These are phyloP conservation scores for Aureobasidium sp. DNA, from an alignment of 2,329 filamentous ascomycete genomes.

Conservation along the genomic window DNA sequence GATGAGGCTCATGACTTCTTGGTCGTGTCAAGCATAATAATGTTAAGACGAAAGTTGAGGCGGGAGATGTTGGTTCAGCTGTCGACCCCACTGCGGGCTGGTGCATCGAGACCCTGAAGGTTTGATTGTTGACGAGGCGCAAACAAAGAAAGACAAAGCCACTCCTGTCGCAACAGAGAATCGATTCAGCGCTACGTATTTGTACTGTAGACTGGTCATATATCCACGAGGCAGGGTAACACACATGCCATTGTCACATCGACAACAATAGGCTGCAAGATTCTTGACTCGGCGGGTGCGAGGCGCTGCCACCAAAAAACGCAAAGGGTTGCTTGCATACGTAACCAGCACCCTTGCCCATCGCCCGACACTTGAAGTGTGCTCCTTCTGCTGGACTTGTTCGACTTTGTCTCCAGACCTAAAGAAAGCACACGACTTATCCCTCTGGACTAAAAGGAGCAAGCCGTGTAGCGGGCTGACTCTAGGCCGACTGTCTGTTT, in stretches of 20 bases:
- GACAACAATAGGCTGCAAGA: neutral
- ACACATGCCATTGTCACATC: neutral
- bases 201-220: neutral
- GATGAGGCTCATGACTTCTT: neutral
- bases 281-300: neutral
- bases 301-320: neutral
- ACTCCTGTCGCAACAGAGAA: neutral
- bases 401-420: neutral
- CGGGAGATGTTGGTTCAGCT: neutral
- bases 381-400: neutral
- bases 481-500: neutral
- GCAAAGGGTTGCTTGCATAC: constrained; percentile 3
- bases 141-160: neutral
- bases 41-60: neutral
- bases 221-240: neutral
- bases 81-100: neutral
- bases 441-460: neutral
- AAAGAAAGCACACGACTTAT: too few relatives aligned
- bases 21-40: too few relatives aligned
- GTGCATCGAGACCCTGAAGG: neutral
- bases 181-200: neutral
- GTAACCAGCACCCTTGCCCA: neutral
- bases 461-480: neutral
- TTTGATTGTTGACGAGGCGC: neutral
- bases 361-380: neutral